Conservation (phyloP, 2,329 filamentous ascomycete species). For the Sphaerulina musiva region DNA sequence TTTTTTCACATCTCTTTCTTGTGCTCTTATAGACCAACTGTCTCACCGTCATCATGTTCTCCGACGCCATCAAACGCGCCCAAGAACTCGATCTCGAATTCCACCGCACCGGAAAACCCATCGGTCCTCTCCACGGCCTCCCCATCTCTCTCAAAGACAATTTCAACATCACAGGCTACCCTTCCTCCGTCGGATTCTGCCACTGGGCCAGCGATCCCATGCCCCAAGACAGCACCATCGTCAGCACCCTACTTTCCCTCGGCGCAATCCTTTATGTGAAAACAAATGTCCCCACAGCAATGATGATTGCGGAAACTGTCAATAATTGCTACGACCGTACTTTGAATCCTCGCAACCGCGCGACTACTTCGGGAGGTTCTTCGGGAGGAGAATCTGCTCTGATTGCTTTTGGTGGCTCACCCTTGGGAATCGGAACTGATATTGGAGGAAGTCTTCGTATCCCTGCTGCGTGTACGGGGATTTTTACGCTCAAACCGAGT, state of each 20-base stretch:
- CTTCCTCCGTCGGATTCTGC: slow-evolving; percentile 58
- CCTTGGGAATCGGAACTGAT: slow-evolving; percentile 58
- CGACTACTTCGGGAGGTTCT: slow-evolving; percentile 56
- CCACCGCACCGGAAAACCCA: slow-evolving; percentile 38
- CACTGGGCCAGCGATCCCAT: slow-evolving; percentile 56
- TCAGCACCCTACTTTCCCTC: slow-evolving; percentile 51
- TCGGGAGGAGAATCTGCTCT: slow-evolving; percentile 63
- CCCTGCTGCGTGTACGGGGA: slow-evolving; percentile 52
- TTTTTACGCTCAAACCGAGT: slow-evolving; percentile 53
- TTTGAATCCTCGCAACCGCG: slow-evolving; percentile 55
- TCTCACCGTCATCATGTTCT: slow-evolving; percentile 52
- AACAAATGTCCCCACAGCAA: slow-evolving; percentile 62
- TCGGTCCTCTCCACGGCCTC: slow-evolving; percentile 62
- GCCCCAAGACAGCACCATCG: slow-evolving; percentile 49
- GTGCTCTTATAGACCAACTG: slow-evolving; percentile 48
- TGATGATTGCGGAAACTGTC: slow-evolving; percentile 62
- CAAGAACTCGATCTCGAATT: slow-evolving; percentile 50
- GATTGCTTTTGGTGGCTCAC: slow-evolving; percentile 53
- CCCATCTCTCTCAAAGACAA: slow-evolving; percentile 65
- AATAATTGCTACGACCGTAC: slow-evolving; percentile 56
- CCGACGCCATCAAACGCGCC: slow-evolving; percentile 47
- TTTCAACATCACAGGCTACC: slow-evolving; percentile 56
- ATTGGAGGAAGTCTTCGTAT: slow-evolving; percentile 54
- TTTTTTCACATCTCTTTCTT: not conserved
- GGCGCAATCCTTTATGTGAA: slow-evolving; percentile 65